These are phyloP conservation scores for Daldinia eschscholtzii DNA, from an alignment of 2,329 filamentous ascomycete species.

Conservation along the genomic window DNA sequence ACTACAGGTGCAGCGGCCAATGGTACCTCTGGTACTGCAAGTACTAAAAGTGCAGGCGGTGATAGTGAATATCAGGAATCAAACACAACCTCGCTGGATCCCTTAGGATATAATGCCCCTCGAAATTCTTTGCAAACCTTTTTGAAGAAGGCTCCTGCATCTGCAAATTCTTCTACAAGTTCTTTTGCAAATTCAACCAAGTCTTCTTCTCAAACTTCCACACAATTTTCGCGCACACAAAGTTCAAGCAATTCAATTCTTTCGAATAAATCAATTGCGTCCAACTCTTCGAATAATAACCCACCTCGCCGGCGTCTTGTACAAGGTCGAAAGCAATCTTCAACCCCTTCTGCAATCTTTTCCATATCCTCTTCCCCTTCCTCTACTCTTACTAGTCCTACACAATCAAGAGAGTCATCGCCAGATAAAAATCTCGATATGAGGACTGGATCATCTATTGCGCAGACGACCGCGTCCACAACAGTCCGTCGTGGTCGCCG, in stretches of 20 bases:
- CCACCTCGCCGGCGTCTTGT: constrained; percentile 49
- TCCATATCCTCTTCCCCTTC: constrained; percentile 52
- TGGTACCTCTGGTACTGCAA: not conserved
- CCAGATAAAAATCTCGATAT: constrained; percentile 21
- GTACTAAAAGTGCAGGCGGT: not conserved
- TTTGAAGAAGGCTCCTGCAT: constrained; percentile 15
- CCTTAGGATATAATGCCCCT: constrained; percentile 13
- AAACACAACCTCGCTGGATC: not conserved
- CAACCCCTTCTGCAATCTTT: constrained; percentile 49
- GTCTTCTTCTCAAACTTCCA: constrained; percentile 30
- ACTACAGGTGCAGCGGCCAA: constrained; percentile 5
- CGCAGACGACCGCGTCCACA: constrained; percentile 11
- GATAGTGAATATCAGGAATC: not conserved
- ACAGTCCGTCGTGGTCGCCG: constrained; percentile 41
- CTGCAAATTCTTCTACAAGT: no score
- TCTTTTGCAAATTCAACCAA: constrained; percentile 22
- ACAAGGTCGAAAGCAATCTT: constrained; percentile 48
- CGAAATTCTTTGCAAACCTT: constrained; percentile 32
- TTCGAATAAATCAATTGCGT: constrained; percentile 18
- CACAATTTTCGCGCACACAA: constrained; percentile 29
- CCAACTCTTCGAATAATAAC: constrained; percentile 31
- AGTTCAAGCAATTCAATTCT: constrained; percentile 34
- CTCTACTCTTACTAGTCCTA: constrained; percentile 50
- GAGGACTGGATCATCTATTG: constrained; percentile 7
- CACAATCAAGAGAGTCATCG: constrained; percentile 38